These are phyloP conservation scores for Cubamyces sp. DNA, from an alignment of 768 basidiomycete species.

Conservation along the genomic window DNA sequence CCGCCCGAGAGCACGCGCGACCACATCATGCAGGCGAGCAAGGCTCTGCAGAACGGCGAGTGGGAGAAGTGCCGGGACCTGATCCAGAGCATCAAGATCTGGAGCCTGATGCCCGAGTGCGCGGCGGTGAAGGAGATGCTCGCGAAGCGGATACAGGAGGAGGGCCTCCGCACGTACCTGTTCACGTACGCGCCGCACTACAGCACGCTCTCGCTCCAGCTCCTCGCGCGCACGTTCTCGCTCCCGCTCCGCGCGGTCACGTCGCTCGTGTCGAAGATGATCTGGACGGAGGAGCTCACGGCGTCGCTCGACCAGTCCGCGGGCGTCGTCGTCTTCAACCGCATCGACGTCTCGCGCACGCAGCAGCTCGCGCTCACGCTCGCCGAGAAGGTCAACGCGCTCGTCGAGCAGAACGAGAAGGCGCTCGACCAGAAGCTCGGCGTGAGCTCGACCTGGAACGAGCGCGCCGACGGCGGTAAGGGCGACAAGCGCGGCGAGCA, in stretches of 20 bases:
- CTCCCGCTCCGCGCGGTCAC: conserved; percentile 81
- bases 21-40: conserved; percentile 99
- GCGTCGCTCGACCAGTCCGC: conserved; percentile 93
- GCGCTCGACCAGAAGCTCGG: conserved; percentile 84
- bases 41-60: conserved; percentile 93
- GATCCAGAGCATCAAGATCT: conserved; percentile 95
- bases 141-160: conserved; percentile 96
- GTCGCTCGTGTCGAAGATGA: conserved; percentile 96
- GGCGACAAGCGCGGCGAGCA: conserved; percentile 83
- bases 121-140: conserved; percentile 92
- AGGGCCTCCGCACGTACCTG: conserved; percentile 94
- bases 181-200: conserved; percentile 98
- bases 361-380: conserved; percentile 91
- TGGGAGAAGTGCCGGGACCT: conserved; percentile 96
- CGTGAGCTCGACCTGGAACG: conserved; percentile 62
- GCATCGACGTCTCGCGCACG: conserved; percentile 82
- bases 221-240: conserved; percentile 87
- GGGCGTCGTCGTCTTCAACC: conserved; percentile 91
- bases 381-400: conserved; percentile 81
- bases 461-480: conserved; percentile 69
- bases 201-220: conserved; percentile 83
- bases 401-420: conserved; percentile 96
- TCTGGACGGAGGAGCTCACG: conserved; percentile 94
- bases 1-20: conserved; percentile 98
- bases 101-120: conserved; percentile 94